A percentile compares a stretch with the other conserved stretches of the same genome.
Evolutionary conservation across 768 basidiomycete species (phyloP).

Genomic region (Agrocybe pediades): DNA sequence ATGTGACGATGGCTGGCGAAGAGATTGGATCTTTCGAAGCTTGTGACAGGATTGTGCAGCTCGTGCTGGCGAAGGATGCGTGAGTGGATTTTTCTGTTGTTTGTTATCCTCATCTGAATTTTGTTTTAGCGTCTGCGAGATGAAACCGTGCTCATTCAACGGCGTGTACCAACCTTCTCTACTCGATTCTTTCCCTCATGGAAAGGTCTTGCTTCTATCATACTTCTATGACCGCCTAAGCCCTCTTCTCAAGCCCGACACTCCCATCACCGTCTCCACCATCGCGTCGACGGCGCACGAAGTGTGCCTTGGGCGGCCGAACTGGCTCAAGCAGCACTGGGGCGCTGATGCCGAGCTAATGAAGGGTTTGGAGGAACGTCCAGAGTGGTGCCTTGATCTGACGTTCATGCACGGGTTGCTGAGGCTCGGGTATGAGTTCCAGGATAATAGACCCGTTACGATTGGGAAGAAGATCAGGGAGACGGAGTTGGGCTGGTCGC

Average conservation of each 20-base stretch:
- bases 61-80: conserved; percentile 96
- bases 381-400: conserved; percentile 95
- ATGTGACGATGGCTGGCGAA: conserved; percentile 85
- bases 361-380: conserved; percentile 75
- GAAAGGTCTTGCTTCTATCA: conserved; percentile 88
- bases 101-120: neutral
- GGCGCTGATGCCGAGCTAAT: conserved; percentile 33
- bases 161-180: conserved; percentile 97
- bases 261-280: conserved; percentile 49
- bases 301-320: conserved; percentile 70
- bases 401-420: conserved; percentile 94
- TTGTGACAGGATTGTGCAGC: conserved; percentile 79
- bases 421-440: conserved; percentile 89
- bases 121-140: conserved; percentile 69
- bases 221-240: conserved; percentile 96
- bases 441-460: conserved; percentile 60
- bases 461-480: conserved; percentile 87
- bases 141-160: conserved; percentile 95
- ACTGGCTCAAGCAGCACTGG: conserved; percentile 58
- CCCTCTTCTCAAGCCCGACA: conserved; percentile 58
- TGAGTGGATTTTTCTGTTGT: conserved; percentile 41
- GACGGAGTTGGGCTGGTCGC: conserved; percentile 93
- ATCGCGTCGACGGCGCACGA: conserved; percentile 64
- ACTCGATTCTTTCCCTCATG: conserved; percentile 82
- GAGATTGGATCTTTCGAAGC: conserved; percentile 84